phyloP scores from a whole-genome alignment of 768 basidiomycete species.

The Tulasnella sp. region DNA sequence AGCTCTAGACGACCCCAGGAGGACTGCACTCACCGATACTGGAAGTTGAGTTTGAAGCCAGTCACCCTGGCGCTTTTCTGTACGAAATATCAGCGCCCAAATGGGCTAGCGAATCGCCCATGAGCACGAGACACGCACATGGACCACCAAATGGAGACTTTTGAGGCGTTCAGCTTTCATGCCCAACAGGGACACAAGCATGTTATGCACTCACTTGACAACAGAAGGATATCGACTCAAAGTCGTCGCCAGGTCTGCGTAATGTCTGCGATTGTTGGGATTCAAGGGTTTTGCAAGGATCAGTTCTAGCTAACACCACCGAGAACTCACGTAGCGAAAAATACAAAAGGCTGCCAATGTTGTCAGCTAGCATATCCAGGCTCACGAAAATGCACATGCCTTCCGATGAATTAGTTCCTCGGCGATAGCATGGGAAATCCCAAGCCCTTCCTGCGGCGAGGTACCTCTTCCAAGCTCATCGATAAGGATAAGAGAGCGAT shows the following conservation, averaged over 20 bases:
- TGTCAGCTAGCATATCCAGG: background rate
- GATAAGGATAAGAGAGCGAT: conserved; percentile 32
- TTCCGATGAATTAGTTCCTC: conserved; percentile 64
- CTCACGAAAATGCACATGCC: no score
- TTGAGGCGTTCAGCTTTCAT: conserved; percentile 6
- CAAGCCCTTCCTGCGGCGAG: conserved; percentile 68
- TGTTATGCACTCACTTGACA: conserved; percentile 47
- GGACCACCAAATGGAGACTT: conserved; percentile 75
- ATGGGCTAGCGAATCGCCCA: background rate
- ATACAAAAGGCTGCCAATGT: conserved; percentile 55
- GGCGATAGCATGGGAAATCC: conserved; percentile 75
- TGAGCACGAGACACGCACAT: conserved; percentile 36
- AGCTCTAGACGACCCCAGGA: background rate
- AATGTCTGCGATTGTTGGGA: conserved; percentile 48
- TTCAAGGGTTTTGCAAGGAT: background rate
- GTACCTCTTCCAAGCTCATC: conserved; percentile 95
- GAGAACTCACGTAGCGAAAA: conserved; percentile 72
- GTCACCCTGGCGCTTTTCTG: conserved; percentile 45
- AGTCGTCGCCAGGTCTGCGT: conserved; percentile 65
- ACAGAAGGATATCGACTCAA: conserved; percentile 69
- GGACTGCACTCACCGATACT: conserved; percentile 34
- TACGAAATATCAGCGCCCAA: conserved; percentile 7
- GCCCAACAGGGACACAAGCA: background rate
- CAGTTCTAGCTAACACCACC: background rate
- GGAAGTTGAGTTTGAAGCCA: conserved; percentile 60